These are phyloP conservation scores for Xerocomellus amylosporus DNA, from an alignment of 768 basidiomycete genomes.

Conservation along the genomic window DNA sequence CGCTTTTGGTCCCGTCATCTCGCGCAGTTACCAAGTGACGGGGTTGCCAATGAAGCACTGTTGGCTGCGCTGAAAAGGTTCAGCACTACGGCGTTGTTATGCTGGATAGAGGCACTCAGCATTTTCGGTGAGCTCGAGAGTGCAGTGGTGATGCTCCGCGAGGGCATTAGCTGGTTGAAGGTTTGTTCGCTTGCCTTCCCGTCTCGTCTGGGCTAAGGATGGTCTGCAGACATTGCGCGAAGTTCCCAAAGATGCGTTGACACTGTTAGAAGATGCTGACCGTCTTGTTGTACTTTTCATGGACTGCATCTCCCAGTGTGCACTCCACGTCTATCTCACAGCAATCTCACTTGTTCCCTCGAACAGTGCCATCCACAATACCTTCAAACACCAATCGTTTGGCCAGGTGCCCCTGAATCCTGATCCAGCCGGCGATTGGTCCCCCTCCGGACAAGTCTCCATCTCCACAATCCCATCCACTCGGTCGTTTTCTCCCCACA, in stretches of 20 bases:
- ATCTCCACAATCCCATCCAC: conserved; percentile 5
- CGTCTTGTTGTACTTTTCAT: conserved; percentile 19
- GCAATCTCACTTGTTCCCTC: conserved; percentile 1
- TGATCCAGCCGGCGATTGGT: neutral
- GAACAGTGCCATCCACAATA: neutral
- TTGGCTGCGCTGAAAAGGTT: conserved; percentile 10
- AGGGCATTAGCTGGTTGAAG: conserved; percentile 15
- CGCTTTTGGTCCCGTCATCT: conserved; percentile 22
- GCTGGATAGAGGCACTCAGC: conserved; percentile 19
- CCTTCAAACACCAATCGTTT: conserved; percentile 8
- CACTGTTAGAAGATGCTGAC: conserved; percentile 17
- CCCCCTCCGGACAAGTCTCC: neutral
- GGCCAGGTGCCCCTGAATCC: too few relatives aligned
- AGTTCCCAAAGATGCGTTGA: conserved; percentile 3
- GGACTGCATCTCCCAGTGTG: conserved; percentile 20
- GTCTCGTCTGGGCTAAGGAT: neutral
- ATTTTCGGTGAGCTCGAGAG: conserved; percentile 17
- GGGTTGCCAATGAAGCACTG: conserved; percentile 7
- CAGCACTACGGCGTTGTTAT: conserved; percentile 12
- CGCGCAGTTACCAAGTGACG: conserved; percentile 7
- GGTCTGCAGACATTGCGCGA: conserved; percentile 3
- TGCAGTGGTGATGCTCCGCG: conserved; percentile 15
- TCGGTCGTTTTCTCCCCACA: conserved; percentile 17
- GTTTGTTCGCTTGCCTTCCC: neutral
- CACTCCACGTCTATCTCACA: conserved; percentile 19